phyloP scores from a whole-genome alignment of 768 basidiomycete species.

The Mycena rebaudengoi region DNA sequence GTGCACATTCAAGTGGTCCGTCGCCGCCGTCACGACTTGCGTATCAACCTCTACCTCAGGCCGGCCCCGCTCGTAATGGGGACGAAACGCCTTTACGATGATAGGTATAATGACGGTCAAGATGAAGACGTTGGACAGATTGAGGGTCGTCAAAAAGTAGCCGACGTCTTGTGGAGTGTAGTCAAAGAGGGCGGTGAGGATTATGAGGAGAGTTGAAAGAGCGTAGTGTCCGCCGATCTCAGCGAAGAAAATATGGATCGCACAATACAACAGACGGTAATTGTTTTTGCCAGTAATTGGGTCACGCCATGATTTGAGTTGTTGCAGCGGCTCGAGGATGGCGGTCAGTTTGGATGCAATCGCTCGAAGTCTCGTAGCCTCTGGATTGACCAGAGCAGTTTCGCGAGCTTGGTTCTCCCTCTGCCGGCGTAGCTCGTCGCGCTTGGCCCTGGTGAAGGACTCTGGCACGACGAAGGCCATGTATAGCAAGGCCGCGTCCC shows the following conservation, averaged over 20 bases:
- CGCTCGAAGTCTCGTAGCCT: neutral
- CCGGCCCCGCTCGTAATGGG: conserved; percentile 28
- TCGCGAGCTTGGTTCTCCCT: neutral
- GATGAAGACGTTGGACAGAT: conserved; percentile 23
- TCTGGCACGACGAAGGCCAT: neutral
- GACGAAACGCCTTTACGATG: conserved; percentile 32
- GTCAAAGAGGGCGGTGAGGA: conserved; percentile 33
- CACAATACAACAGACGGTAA: conserved; percentile 39
- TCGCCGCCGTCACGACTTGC: conserved; percentile 11
- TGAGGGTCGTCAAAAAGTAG: conserved; percentile 23
- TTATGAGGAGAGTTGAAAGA: conserved; percentile 26
- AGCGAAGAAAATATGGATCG: conserved; percentile 32
- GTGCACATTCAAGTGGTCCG: conserved; percentile 37
- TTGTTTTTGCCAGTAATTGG: conserved; percentile 27
- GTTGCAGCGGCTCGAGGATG: conserved; percentile 26
- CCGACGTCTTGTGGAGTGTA: conserved; percentile 36
- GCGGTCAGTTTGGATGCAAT: neutral
- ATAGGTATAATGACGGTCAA: conserved; percentile 28
- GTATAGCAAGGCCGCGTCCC: neutral
- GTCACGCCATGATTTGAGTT: conserved; percentile 28
- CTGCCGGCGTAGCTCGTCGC: neutral
- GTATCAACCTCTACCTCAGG: neutral
- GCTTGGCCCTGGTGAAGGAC: neutral
- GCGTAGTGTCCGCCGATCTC: conserved; percentile 19
- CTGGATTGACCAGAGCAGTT: neutral